phyloP scores from a whole-genome alignment of 2,329 filamentous ascomycete species.

The Cercospora nicotianae region DNA sequence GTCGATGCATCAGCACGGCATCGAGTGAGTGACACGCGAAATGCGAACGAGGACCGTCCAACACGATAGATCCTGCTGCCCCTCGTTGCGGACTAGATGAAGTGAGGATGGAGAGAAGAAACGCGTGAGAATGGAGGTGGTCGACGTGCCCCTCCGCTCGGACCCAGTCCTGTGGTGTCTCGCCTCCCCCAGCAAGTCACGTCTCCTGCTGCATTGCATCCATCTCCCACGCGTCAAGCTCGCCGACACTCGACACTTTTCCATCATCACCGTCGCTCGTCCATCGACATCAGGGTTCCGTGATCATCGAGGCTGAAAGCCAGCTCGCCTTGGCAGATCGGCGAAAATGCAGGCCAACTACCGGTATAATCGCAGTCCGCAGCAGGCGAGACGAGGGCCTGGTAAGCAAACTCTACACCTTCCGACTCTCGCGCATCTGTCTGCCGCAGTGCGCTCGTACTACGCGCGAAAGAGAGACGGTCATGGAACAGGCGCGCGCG shows the following conservation, averaged over 20 bases:
- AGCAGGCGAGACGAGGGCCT: constrained; percentile 43
- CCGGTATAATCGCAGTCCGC: constrained; percentile 39
- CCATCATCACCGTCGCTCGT: constrained; percentile 12
- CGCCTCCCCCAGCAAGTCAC: constrained; percentile 3
- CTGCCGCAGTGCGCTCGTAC: background rate
- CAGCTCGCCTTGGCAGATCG: constrained; percentile 27
- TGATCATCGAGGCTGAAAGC: constrained; percentile 10
- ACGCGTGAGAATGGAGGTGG: background rate
- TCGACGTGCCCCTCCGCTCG: constrained; percentile 1
- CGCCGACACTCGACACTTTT: constrained; percentile 27
- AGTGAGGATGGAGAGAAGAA: background rate
- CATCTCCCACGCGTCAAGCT: constrained; percentile 16
- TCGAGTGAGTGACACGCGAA: background rate
- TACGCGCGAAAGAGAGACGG: background rate
- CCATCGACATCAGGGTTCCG: constrained; percentile 2
- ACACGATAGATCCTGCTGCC: background rate
- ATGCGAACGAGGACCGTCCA: background rate
- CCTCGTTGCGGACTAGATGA: background rate
- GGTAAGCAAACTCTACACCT: constrained; percentile 37
- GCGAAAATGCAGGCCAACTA: constrained; percentile 46
- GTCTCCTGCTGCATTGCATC: background rate
- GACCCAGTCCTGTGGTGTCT: background rate
- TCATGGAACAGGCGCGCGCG: constrained; percentile 28
- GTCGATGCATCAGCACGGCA: background rate
- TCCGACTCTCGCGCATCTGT: background rate